phyloP scores from a whole-genome alignment of 2,329 filamentous ascomycete genomes.

The Beauveria pseudobassiana region DNA sequence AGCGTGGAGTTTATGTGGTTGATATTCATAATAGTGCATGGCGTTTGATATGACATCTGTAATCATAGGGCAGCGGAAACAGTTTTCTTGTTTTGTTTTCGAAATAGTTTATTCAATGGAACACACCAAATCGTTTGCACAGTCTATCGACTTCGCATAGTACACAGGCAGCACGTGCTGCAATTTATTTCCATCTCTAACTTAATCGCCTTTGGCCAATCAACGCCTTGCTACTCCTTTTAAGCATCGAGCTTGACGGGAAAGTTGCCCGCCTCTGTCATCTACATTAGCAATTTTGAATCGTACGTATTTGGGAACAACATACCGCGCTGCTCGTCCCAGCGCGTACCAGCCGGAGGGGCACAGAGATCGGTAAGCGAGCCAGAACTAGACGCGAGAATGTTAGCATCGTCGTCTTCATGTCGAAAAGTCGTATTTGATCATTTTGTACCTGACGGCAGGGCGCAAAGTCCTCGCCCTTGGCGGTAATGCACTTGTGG shows the following conservation, averaged over 20 bases:
- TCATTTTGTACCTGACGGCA: conserved; percentile 76
- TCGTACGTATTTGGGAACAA: conserved; percentile 15
- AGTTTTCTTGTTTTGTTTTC: background rate
- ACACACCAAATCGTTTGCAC: conserved; percentile 16
- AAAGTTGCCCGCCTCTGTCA: conserved; percentile 60
- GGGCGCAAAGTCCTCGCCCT: conserved; percentile 96
- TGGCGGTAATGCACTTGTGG: conserved; percentile 98
- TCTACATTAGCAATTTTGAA: conserved; percentile 22
- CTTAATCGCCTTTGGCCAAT: conserved; percentile 17
- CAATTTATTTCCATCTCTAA: conserved; percentile 18
- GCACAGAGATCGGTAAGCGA: conserved; percentile 96
- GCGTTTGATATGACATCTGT: background rate
- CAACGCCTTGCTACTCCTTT: conserved; percentile 14
- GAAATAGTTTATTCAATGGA: background rate
- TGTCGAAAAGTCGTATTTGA: background rate
- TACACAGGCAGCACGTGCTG: conserved; percentile 30
- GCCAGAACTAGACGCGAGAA: conserved; percentile 67
- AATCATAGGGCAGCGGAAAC: conserved; percentile 1
- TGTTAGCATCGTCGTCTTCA: background rate
- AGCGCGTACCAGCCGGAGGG: conserved; percentile 92
- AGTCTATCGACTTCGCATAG: conserved; percentile 27
- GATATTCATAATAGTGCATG: background rate
- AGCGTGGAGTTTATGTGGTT: background rate
- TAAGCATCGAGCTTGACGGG: conserved; percentile 57
- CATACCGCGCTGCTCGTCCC: conserved; percentile 95